Evolutionary conservation across 257 asterid species (phyloP).

Genomic region (Rubia yunnanensis): DNA sequence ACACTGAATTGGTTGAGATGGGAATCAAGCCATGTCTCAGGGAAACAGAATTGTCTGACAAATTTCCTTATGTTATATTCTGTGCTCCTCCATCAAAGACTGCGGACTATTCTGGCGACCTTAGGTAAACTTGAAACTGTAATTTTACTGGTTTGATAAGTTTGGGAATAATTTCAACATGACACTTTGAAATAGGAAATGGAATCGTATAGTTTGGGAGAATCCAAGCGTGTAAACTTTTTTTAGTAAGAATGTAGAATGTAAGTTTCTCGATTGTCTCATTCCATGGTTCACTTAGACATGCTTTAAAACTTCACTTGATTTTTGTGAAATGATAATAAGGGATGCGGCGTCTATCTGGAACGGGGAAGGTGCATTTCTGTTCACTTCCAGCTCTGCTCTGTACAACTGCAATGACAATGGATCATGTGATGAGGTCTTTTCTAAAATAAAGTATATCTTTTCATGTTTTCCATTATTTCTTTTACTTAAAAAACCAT

Average conservation of each 20-base stretch:
- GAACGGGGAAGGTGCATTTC: conserved; percentile 91
- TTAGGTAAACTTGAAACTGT: conserved; percentile 39
- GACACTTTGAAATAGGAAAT: neutral
- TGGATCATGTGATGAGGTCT: conserved; percentile 89
- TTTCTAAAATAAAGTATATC: conserved; percentile 19
- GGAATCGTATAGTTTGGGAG: neutral
- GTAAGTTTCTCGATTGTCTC: too few relatives aligned
- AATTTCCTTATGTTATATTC: conserved; percentile 82
- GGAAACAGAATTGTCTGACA: conserved; percentile 33
- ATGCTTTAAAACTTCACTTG: neutral
- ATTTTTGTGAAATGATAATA: conserved; percentile 8
- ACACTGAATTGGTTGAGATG: conserved; percentile 60
- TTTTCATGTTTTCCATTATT: neutral
- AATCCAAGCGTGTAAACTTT: too few relatives aligned
- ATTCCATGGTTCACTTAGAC: too few relatives aligned
- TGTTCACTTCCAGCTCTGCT: conserved; percentile 94
- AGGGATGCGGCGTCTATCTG: conserved; percentile 85
- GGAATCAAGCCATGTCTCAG: conserved; percentile 69
- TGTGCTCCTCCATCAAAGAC: conserved; percentile 83
- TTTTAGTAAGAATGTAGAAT: too few relatives aligned
- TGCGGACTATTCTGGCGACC: conserved; percentile 76
- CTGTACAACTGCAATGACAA: conserved; percentile 81
- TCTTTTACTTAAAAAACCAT: neutral
- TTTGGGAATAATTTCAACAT: neutral
- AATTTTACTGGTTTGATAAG: neutral